Percentiles rank a stretch among this genome's conserved stretches.
Evolutionary conservation across 2,329 filamentous ascomycete genomes (phyloP).

Genomic region (Diplodia corticola): DNA sequence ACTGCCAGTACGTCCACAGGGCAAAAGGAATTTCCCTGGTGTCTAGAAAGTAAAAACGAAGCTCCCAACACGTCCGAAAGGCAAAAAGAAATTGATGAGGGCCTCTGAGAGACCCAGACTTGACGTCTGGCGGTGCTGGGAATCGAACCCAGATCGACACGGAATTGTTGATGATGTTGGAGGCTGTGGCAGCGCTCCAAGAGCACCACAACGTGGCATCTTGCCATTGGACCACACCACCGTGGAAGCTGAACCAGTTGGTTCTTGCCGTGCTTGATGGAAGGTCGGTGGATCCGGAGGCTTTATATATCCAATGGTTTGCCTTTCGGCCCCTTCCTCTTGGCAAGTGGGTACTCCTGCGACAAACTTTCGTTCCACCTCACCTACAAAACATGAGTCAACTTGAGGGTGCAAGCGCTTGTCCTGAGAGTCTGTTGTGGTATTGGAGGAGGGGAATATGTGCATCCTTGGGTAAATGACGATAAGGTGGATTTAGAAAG

Average conservation of each 20-base stretch:
- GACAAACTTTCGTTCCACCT: not conserved
- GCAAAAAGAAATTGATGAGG: not conserved
- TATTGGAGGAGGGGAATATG: not conserved
- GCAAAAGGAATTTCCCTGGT: too few relatives aligned
- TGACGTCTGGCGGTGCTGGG: constrained; percentile 10
- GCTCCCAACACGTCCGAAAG: not conserved
- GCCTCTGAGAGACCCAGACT: not conserved
- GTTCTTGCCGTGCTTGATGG: not conserved
- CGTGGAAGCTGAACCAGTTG: not conserved
- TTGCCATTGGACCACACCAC: constrained; percentile 13
- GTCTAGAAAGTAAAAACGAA: not conserved
- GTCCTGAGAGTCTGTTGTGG: not conserved
- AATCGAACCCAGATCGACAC: constrained; percentile 21
- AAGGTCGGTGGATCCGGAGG: rapidly evolving
- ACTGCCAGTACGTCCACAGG: not conserved
- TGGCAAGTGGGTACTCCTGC: not conserved
- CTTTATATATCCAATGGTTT: not conserved
- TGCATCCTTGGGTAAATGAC: not conserved
- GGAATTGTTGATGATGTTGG: not conserved
- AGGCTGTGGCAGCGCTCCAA: not conserved
- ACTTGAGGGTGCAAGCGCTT: not conserved
- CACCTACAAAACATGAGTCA: not conserved
- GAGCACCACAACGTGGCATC: constrained; percentile 18
- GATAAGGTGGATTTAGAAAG: not conserved
- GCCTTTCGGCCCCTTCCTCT: not conserved